Base-by-base conservation (phyloP, 2,329 filamentous ascomycete species). In the Beauveria brongniartii region DNA sequence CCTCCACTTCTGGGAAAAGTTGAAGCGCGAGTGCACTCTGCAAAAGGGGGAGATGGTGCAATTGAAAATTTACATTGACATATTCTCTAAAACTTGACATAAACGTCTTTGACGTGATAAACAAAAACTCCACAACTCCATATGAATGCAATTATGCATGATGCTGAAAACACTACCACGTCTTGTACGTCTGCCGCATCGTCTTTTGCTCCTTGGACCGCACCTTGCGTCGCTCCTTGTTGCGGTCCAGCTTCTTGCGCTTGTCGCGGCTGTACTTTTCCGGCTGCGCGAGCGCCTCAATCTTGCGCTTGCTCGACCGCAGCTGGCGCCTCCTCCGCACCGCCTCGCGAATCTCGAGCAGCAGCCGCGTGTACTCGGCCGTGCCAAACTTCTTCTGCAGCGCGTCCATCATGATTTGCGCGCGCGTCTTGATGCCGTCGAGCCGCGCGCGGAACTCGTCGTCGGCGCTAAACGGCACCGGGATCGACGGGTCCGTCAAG, bases 351-450 rank as follows among this genome's bases (percentile, higher is more conserved):
- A 95, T 90, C 46, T 82, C 82, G 44, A 90, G 74, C 69, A 97
- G 79, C 51, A 87, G 81, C 59, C 81, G 80, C n/a, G 92, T 86
- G 75, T 92, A 99, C 64, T 84, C 85, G 1, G 86, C 83, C 2
- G 89, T 91, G 46, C 93, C 94, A 56, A 96, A 80, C 70, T 90
- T 92, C 77, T 87, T 88, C 77, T 96, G 92, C 62, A 99, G 72
- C n/a, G 82, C 76, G 64, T 91, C 89, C 78, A 97, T 86, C 12
- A 92, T 79, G 67, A 93, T 89, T 65, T 88, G 84, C 5, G 90
- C 88, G 61, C 87, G 86, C 46, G 83, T 80, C 66, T 88, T 85
- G 40, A 99, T 78, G 0, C 79, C 79, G 64, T 91, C 88, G 72
- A 92, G 88, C 22, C 80, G 82, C 6, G 81, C 78, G 65, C 82